These are phyloP conservation scores for Ilyonectria mors-panacis DNA, from an alignment of 2,329 filamentous ascomycete genomes.

Conservation along the genomic window DNA sequence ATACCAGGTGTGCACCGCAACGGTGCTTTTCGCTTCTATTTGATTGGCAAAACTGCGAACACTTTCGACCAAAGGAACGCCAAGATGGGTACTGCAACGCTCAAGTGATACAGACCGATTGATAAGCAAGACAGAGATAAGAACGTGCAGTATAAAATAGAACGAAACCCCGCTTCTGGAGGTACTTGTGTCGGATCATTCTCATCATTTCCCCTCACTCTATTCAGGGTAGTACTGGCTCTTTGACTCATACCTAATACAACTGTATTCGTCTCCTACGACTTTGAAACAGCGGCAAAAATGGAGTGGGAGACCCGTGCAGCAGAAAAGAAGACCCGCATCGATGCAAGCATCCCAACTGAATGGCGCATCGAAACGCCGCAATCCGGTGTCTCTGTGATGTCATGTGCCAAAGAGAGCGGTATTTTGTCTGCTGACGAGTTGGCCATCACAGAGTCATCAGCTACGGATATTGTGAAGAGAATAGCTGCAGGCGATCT, in stretches of 20 bases:
- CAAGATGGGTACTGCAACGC: too few relatives aligned
- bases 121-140: neutral
- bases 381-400: conserved; percentile 11
- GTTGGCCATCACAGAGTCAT: conserved; percentile 68
- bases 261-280: neutral
- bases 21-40: too few relatives aligned
- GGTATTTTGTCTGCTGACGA: conserved; percentile 66
- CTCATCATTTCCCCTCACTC: neutral
- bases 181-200: neutral
- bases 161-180: neutral
- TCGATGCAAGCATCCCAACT: conserved; percentile 23
- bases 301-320: conserved; percentile 26
- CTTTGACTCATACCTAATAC: neutral
- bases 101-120: neutral
- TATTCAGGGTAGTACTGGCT: neutral
- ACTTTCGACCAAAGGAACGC: too few relatives aligned
- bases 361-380: conserved; percentile 28
- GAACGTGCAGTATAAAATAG: neutral
- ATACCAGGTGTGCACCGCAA: too few relatives aligned
- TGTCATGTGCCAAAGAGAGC: conserved; percentile 43
- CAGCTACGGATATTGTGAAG: conserved; percentile 55
- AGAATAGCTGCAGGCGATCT: conserved; percentile 52
- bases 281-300: neutral
- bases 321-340: conserved; percentile 30
- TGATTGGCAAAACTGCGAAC: too few relatives aligned